Conservation (phyloP, 768 basidiomycete species). For the Mycena kentingensis region DNA sequence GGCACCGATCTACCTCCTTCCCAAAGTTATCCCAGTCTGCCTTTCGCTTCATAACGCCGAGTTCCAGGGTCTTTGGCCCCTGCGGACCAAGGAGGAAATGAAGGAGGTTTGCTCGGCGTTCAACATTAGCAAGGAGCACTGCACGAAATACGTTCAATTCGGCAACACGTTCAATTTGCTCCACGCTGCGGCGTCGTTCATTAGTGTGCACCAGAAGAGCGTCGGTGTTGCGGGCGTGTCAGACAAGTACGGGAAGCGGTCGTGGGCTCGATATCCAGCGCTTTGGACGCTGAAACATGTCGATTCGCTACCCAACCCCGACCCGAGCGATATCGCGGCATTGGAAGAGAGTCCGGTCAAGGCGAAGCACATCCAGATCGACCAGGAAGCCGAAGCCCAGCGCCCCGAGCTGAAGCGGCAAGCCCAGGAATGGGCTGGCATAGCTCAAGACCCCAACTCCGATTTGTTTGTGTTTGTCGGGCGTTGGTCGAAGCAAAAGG, state of each 20-base stretch:
- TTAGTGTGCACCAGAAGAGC: constrained; percentile 90
- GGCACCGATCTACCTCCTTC: constrained; percentile 87
- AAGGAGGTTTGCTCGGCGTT: constrained; percentile 98
- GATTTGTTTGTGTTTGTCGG: constrained; percentile 96
- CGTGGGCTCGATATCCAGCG: constrained; percentile 95
- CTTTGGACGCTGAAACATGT: constrained; percentile 96
- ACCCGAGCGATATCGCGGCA: constrained; percentile 92
- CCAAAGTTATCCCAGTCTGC: constrained; percentile 87
- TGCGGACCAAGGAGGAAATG: constrained; percentile 97
- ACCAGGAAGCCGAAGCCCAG: constrained; percentile 81
- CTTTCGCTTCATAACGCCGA: constrained; percentile 95
- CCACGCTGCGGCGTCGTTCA: constrained; percentile 90
- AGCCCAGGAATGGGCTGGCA: constrained; percentile 93
- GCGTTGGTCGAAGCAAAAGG: constrained; percentile 98
- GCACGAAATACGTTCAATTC: constrained; percentile 96
- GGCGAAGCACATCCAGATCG: constrained; percentile 74
- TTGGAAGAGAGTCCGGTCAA: constrained; percentile 77
- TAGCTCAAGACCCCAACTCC: constrained; percentile 86
- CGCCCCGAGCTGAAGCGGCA: constrained; percentile 90
- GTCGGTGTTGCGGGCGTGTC: constrained; percentile 95
- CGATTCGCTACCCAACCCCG: constrained; percentile 93
- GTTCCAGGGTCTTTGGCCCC: constrained; percentile 96
- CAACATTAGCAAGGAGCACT: constrained; percentile 95
- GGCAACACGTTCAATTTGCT: constrained; percentile 97
- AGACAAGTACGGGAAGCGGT: constrained; percentile 96